Evolutionary conservation across 106 monocot species (phyloP), one percentile per base, ranked within the genome.

Genomic region (Phalaenopsis aphrodite): DNA sequence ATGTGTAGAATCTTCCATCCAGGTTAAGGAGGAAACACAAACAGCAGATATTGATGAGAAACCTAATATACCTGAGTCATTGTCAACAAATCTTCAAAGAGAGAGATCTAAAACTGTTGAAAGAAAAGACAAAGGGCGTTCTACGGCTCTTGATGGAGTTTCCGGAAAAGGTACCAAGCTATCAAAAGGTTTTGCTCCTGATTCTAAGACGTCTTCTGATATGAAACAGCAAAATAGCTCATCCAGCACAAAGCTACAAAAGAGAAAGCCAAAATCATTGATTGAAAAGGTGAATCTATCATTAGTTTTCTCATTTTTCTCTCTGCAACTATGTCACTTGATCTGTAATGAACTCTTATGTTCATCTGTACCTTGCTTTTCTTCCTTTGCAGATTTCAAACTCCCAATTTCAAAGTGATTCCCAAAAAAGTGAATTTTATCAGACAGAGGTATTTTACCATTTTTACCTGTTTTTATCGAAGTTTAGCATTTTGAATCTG

Each of bases 21-120:
- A 95, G 75, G 80, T 86, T 79, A 99, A 91, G 82, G 99, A 99
- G 75, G 99, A 93, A 58, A 88, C 87, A 66, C 83, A 41, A 75
- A 82, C 81, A 46, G 37, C 78, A 72, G 84, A 88, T 84, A 57
- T 61, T 79, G 88, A 83, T 80, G 89, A 87, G 75, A 93, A 90
- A 81, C 86, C 80, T 78, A 76, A 6, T 77, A 23, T 85, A 37
- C 74, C 83, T 82, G 93, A 85, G 79, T 82, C 82, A 71, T 61
- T 84, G 8, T 86, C 85, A 9, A 72, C 78, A 30, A 86, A 71
- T 80, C 64, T 75, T 80, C 79, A 79, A 39, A 84, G 58, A 78
- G 94, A 88, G 49, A 90, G 78, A 78, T 71, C 56, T 64, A 94
- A 85, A 87, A 41, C 49, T 42, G 69, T 79, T 12, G 75, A 66